Base-by-base conservation (phyloP, 768 basidiomycete species). In the Mrakia hoshinonis region DNA sequence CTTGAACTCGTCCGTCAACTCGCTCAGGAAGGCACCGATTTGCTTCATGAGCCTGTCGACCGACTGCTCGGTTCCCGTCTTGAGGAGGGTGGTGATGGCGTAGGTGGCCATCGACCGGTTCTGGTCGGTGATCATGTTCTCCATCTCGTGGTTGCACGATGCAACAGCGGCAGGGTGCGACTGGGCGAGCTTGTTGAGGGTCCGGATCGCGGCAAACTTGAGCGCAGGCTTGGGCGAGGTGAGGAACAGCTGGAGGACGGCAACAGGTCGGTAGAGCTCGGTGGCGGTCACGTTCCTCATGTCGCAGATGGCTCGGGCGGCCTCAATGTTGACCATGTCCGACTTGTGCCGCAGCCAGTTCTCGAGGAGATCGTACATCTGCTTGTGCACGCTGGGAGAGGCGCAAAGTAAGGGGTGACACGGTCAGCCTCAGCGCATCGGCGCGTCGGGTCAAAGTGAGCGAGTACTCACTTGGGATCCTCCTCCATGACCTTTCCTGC, bases 1-100 rank as follows among this genome's bases (percentile, higher is more conserved):
- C 83, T 97, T 98, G 86, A 99, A 99, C 81, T 99, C 96, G 80
- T 99, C 96, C 75, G 92, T 95, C 81, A 99, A 98, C 80, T 99
- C 96, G 70, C 89, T 85, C 94, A 99, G 96, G 83, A 99, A 99
- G 49, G 92, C 89, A 36, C 92, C 90, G 75, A 99, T 99, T 81
- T 98, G 95, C 80, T 97, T 98, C 87, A 99, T 98, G 74, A 99
- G 85, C 64, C 96, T 88, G 81, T 99, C 96, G 47, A 99, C 96
- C 1, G 94, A 98, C 9, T 93, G 93, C 80, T 99, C 96, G 80
- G 97, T 98, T 29, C 96, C 96, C 39, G 96, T 99, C 92, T 98
- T 98, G 78, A 99, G 88, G 31, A 99, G 82, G 0, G 96, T 98
- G 2, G 96, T 99, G 75, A 99, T 99, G 13, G 96, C 95, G 78